These are phyloP conservation scores for Ambispora gerdemannii DNA, from an alignment of 192 early-diverging fungal genomes.

Conservation along the genomic window DNA sequence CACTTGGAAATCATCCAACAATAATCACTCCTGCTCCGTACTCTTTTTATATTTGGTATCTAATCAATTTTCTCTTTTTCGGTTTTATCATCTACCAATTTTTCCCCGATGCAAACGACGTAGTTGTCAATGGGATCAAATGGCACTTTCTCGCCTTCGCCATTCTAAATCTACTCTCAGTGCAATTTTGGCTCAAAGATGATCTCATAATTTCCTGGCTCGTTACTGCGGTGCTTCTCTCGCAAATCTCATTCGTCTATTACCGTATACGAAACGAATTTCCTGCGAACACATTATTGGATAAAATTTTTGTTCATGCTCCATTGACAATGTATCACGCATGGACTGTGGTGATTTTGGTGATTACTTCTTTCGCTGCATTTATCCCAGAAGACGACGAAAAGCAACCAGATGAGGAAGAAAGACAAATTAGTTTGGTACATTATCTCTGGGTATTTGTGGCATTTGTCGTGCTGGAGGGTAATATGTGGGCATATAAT, in stretches of 20 bases:
- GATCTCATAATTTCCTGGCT: neutral
- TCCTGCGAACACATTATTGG: neutral
- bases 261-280: neutral
- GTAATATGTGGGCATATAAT: constrained; percentile 57
- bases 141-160: neutral
- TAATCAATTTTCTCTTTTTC: constrained; percentile 50
- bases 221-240: neutral
- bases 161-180: neutral
- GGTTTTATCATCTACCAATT: neutral
- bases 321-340: neutral
- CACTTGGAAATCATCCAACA: constrained; percentile 53
- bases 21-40: constrained; percentile 64
- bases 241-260: neutral
- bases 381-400: constrained; percentile 45
- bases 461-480: constrained; percentile 51
- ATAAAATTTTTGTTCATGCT: neutral
- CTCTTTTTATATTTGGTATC: constrained; percentile 57
- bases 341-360: constrained; percentile 32
- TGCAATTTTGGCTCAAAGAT: neutral
- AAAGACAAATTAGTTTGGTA: no score
- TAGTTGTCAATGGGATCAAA: neutral
- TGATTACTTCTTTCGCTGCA: constrained; percentile 60
- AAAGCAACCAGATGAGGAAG: constrained; percentile 36
- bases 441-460: constrained; percentile 47
- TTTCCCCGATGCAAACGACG: neutral